These are phyloP conservation scores for Leccinum solheimii DNA, from an alignment of 1,284 basidiomycete species.

Conservation along the genomic window DNA sequence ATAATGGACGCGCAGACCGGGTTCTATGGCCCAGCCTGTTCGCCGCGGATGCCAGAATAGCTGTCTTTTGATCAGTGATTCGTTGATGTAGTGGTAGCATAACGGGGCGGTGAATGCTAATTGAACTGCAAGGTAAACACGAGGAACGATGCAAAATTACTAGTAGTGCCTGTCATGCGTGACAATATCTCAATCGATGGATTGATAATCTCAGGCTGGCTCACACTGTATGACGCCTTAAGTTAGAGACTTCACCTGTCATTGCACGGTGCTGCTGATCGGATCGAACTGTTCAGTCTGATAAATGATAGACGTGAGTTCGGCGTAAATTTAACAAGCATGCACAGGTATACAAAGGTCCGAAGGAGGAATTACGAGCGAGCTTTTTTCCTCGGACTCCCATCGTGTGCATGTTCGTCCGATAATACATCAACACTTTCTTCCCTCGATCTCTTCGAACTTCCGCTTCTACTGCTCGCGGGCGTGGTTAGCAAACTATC, in stretches of 20 bases:
- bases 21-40: conserved; percentile 18
- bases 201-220: conserved; percentile 5
- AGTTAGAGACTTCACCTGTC: neutral
- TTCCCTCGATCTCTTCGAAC: conserved; percentile 19
- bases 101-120: conserved; percentile 60
- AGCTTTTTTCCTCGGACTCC: conserved; percentile 17
- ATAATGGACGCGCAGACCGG: neutral
- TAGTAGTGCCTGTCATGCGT: conserved; percentile 41
- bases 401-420: neutral
- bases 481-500: conserved; percentile 31
- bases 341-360: neutral
- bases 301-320: neutral
- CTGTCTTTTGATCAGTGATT: neutral
- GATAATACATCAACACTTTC: conserved; percentile 2
- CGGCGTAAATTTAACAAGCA: neutral
- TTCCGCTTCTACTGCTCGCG: conserved; percentile 17
- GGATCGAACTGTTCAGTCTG: neutral
- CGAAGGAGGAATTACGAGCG: conserved; percentile 14
- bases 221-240: conserved; percentile 40
- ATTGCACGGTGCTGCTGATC: neutral
- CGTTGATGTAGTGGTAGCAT: conserved; percentile 45
- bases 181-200: conserved; percentile 27
- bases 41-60: conserved; percentile 47
- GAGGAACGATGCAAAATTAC: neutral
- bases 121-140: conserved; percentile 54